Percentiles rank a stretch among this genome's conserved stretches.
These are phyloP conservation scores for Salix brachista DNA, from an alignment of 345 rosid genomes.

Conservation along the genomic window DNA sequence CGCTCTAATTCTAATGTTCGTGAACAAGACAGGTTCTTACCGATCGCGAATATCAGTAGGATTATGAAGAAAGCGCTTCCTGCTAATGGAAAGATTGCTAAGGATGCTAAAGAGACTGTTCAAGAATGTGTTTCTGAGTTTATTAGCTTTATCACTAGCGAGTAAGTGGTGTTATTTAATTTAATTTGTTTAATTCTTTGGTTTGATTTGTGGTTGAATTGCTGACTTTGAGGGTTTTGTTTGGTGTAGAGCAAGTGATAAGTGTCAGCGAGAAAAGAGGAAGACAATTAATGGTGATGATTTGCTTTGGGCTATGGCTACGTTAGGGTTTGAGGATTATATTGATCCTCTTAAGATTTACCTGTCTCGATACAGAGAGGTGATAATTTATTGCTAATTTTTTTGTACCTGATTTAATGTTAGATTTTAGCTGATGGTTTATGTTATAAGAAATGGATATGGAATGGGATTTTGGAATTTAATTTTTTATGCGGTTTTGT, in stretches of 20 bases:
- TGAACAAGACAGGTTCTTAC: slow-evolving; percentile 89
- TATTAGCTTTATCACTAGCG: slow-evolving; percentile 97
- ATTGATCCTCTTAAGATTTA: slow-evolving; percentile 84
- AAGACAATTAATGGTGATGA: slow-evolving; percentile 96
- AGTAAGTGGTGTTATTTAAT: slow-evolving; percentile 37
- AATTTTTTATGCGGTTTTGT: neutral
- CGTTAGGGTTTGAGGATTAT: slow-evolving; percentile 94
- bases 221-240: neutral
- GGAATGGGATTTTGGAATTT: neutral
- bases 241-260: slow-evolving; percentile 82
- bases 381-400: slow-evolving; percentile 11
- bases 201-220: slow-evolving; percentile 2
- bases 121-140: slow-evolving; percentile 98
- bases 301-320: slow-evolving; percentile 95
- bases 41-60: slow-evolving; percentile 90
- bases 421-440: neutral
- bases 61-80: slow-evolving; percentile 94
- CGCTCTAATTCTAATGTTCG: slow-evolving; percentile 55
- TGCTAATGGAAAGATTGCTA: slow-evolving; percentile 88
- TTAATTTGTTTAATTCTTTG: neutral
- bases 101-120: slow-evolving; percentile 94
- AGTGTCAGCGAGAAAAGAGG: slow-evolving; percentile 97
- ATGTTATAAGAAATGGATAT: neutral
- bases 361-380: slow-evolving; percentile 80
- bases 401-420: neutral